A percentile compares a stretch with the other conserved stretches of the same genome.
phyloP scores from a whole-genome alignment of 2,329 filamentous ascomycete species.

The Leptographium galeiforme region DNA sequence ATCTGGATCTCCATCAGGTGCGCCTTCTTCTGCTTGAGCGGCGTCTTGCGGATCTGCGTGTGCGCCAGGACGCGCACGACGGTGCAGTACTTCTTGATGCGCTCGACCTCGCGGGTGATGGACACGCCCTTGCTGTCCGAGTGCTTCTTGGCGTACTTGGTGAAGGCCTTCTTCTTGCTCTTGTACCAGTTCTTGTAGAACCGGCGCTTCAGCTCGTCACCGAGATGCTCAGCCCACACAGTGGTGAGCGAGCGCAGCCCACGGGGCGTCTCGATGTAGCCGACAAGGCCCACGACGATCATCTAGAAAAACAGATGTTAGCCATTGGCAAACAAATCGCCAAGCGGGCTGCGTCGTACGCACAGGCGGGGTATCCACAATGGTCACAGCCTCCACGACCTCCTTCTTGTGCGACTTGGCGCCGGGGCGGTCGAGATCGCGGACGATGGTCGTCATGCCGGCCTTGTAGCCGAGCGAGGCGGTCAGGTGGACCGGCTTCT shows the following conservation, averaged over 20 bases:
- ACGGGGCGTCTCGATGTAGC: constrained; percentile 99
- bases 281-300: constrained; percentile 99
- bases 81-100: constrained; percentile 99
- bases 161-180: constrained; percentile 99
- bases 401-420: constrained; percentile 99
- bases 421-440: constrained; percentile 96
- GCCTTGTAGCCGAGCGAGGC: constrained; percentile 99
- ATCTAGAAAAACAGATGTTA: constrained; percentile 66
- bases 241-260: constrained; percentile 98
- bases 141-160: constrained; percentile 99
- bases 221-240: constrained; percentile 98
- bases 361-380: constrained; percentile 93
- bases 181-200: constrained; percentile 99
- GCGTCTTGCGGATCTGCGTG: constrained; percentile 98
- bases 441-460: constrained; percentile 99
- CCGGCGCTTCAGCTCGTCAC: constrained; percentile 96
- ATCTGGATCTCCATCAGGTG: constrained; percentile 99
- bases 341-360: constrained; percentile 73
- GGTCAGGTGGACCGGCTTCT: constrained; percentile 98
- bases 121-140: constrained; percentile 81
- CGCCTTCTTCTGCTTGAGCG: constrained; percentile 99
- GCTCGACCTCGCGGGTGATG: constrained; percentile 94
- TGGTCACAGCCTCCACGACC: constrained; percentile 75
- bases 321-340: constrained; percentile 52
- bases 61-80: constrained; percentile 98